Conservation (phyloP, 2,329 filamentous ascomycete genomes). For the Didymosphaeria variabile region DNA sequence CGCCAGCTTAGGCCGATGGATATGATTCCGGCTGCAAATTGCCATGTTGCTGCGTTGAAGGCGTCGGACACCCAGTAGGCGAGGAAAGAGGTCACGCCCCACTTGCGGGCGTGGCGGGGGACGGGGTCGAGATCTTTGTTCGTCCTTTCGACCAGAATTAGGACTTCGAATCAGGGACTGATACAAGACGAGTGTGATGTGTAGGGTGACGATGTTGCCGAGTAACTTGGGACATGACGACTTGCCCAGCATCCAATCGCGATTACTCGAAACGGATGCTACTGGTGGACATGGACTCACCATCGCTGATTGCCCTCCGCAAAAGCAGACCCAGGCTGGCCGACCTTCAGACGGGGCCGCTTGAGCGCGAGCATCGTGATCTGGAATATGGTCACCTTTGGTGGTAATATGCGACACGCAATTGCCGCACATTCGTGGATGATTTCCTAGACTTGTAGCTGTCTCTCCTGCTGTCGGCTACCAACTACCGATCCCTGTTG, state of each 20-base stretch:
- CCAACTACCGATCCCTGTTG: conserved; percentile 2
- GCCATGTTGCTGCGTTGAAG: conserved; percentile 64
- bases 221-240: too few relatives aligned
- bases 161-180: too few relatives aligned
- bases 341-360: conserved; percentile 54
- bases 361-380: conserved; percentile 43
- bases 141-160: conserved; percentile 41
- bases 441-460: not conserved
- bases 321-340: conserved; percentile 58
- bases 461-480: not conserved
- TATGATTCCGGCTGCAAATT: conserved; percentile 54
- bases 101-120: conserved; percentile 54
- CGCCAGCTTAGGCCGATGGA: conserved; percentile 61
- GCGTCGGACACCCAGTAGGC: conserved; percentile 64
- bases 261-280: too few relatives aligned
- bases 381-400: not conserved
- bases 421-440: not conserved
- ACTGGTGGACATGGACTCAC: conserved; percentile 24
- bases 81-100: conserved; percentile 57
- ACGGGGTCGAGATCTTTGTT: conserved; percentile 62
- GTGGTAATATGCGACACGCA: not conserved
- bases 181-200: too few relatives aligned
- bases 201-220: too few relatives aligned
- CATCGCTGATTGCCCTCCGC: conserved; percentile 51
- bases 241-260: not conserved